phyloP scores from a whole-genome alignment of 1,284 basidiomycete genomes.

The Ustilago curta region DNA sequence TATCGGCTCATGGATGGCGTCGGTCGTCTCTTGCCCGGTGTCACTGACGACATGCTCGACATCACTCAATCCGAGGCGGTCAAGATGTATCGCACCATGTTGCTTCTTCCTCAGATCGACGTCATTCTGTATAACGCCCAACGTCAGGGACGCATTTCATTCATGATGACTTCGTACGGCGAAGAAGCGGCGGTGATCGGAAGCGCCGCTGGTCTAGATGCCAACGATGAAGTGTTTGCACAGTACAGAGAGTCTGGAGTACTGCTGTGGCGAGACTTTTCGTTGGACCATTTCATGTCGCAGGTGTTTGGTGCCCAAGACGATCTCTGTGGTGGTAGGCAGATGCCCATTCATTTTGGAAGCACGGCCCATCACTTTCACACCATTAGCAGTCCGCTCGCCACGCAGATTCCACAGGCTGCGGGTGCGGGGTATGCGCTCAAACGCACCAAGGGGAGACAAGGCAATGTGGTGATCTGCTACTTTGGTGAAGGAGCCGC shows the following conservation, averaged over 20 bases:
- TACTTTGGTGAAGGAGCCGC: conserved; percentile 84
- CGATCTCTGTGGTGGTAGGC: conserved; percentile 55
- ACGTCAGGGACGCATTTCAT: conserved; percentile 91
- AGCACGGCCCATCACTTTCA: conserved; percentile 87
- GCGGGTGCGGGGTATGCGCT: conserved; percentile 92
- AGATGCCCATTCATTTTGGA: conserved; percentile 78
- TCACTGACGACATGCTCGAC: conserved; percentile 54
- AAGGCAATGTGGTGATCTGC: conserved; percentile 78
- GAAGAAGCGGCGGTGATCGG: conserved; percentile 93
- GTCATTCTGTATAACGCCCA: conserved; percentile 90
- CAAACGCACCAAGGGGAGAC: conserved; percentile 79
- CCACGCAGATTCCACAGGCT: conserved; percentile 94
- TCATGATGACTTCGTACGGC: conserved; percentile 82
- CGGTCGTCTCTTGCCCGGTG: conserved; percentile 55
- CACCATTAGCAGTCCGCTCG: conserved; percentile 92
- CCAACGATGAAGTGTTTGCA: conserved; percentile 78
- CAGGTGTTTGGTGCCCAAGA: conserved; percentile 63
- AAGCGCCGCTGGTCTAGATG: conserved; percentile 83
- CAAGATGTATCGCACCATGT: conserved; percentile 60
- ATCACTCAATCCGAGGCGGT: conserved; percentile 54
- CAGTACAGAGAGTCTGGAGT: conserved; percentile 81
- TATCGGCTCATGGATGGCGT: conserved; percentile 58
- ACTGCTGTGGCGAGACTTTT: conserved; percentile 86
- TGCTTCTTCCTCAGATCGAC: conserved; percentile 82
- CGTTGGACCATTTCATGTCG: conserved; percentile 54